Percentiles rank a stretch among this genome's conserved stretches.
These are phyloP conservation scores for Chalciporus piperatus DNA, from an alignment of 768 basidiomycete species.

Conservation along the genomic window DNA sequence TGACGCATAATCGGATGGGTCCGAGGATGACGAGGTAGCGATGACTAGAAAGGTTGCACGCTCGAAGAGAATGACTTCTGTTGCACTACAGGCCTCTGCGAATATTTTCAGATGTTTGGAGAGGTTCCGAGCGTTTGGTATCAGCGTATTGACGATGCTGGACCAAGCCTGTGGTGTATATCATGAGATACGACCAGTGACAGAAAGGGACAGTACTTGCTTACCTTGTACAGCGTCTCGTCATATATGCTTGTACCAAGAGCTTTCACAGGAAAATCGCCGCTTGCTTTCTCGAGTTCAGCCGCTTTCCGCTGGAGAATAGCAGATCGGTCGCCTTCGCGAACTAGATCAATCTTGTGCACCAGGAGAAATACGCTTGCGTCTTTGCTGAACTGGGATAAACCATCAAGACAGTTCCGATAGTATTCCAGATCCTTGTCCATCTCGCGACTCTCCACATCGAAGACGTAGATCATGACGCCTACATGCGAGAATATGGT, in stretches of 20 bases:
- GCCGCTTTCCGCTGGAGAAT: conserved; percentile 69
- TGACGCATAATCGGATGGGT: conserved; percentile 32
- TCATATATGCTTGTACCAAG: conserved; percentile 97
- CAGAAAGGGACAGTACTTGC: conserved; percentile 1
- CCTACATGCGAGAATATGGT: conserved; percentile 97
- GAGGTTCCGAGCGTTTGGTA: conserved; percentile 91
- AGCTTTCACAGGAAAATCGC: conserved; percentile 58
- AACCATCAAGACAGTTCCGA: conserved; percentile 82
- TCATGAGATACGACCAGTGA: conserved; percentile 9
- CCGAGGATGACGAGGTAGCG: conserved; percentile 65
- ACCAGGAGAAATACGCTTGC: conserved; percentile 87
- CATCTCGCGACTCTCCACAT: conserved; percentile 85
- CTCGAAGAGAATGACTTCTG: conserved; percentile 95
- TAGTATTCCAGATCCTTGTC: conserved; percentile 89
- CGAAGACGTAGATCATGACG: conserved; percentile 98
- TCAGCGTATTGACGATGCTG: conserved; percentile 91
- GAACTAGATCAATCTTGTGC: conserved; percentile 97
- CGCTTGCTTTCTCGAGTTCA: conserved; percentile 71
- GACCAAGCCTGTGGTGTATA: conserved; percentile 82
- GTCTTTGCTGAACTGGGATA: conserved; percentile 74
- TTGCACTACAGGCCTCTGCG: conserved; percentile 82
- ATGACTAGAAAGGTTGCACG: conserved; percentile 98
- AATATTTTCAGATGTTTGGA: conserved; percentile 84
- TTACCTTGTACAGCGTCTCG: conserved; percentile 91
- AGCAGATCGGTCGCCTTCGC: conserved; percentile 49